A percentile compares a stretch with the other conserved stretches of the same genome.
phyloP scores from a whole-genome alignment of 1,139 yeast genomes.

The Yamadazyma blattariae region DNA sequence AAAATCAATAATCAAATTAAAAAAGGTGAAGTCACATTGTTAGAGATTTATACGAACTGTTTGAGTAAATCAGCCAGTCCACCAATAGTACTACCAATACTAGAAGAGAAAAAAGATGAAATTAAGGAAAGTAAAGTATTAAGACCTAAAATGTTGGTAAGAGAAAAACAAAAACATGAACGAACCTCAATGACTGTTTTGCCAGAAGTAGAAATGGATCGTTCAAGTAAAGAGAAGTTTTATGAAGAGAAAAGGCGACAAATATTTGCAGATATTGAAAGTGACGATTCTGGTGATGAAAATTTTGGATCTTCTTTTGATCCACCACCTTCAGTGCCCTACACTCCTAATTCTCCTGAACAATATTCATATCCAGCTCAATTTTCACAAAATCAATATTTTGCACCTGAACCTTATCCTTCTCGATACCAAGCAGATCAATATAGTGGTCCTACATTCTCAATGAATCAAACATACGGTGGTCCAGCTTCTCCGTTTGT shows the following conservation, averaged over 20 bases:
- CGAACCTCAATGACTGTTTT: too few relatives aligned
- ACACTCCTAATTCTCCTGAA: neutral
- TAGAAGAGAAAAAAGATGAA: too few relatives aligned
- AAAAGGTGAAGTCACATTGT: neutral
- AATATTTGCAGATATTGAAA: neutral
- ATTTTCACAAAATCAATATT: neutral
- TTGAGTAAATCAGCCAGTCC: neutral
- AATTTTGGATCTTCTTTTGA: neutral
- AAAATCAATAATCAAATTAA: neutral
- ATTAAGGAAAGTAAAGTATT: too few relatives aligned
- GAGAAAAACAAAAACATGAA: neutral
- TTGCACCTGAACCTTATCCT: too few relatives aligned
- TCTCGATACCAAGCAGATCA: too few relatives aligned
- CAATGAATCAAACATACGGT: too few relatives aligned
- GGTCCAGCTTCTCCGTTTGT: too few relatives aligned
- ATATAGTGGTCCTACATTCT: too few relatives aligned
- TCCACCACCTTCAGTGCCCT: neutral
- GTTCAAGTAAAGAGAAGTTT: neutral
- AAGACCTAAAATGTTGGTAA: slow-evolving; percentile 1
- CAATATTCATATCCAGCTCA: neutral
- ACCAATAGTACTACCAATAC: too few relatives aligned
- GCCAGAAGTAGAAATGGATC: too few relatives aligned
- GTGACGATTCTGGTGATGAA: neutral
- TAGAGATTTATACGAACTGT: neutral
- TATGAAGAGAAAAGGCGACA: slow-evolving; percentile 1